phyloP scores from a whole-genome alignment of 495 filamentous ascomycete species.

The Physcia stellaris region DNA sequence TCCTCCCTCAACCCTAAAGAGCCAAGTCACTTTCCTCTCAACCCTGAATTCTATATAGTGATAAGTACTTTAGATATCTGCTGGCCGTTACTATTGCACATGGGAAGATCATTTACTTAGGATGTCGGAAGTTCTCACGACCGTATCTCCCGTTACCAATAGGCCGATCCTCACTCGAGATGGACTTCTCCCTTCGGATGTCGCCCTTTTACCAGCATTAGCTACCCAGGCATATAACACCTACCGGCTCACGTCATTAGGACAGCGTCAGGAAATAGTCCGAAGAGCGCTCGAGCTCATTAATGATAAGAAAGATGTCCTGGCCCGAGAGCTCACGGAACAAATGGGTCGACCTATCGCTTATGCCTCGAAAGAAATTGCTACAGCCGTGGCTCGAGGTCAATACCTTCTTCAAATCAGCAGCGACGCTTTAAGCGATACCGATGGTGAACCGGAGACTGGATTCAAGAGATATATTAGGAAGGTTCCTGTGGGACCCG shows the following conservation, averaged over 20 bases:
- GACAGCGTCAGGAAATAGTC: slow-evolving; percentile 61
- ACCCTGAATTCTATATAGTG: too few species aligned
- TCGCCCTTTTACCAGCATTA: slow-evolving; percentile 47
- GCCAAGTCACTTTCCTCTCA: too few species aligned
- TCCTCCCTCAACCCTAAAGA: too few species aligned
- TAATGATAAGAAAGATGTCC: slow-evolving; percentile 53
- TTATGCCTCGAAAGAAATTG: slow-evolving; percentile 67
- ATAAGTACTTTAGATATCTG: too few species aligned
- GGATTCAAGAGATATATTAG: slow-evolving; percentile 83
- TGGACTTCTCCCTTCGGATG: slow-evolving; percentile 50
- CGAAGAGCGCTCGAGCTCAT: slow-evolving; percentile 59
- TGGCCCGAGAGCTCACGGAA: slow-evolving; percentile 74
- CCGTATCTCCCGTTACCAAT: slow-evolving; percentile 79
- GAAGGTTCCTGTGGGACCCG: slow-evolving; percentile 72
- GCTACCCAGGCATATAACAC: slow-evolving; percentile 59
- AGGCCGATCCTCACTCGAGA: slow-evolving; percentile 60
- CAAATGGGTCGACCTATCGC: slow-evolving; percentile 91
- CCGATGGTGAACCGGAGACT: slow-evolving; percentile 63
- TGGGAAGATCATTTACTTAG: too few species aligned
- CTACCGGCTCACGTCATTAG: slow-evolving; percentile 49
- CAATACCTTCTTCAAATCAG: slow-evolving; percentile 74
- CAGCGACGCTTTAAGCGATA: slow-evolving; percentile 39
- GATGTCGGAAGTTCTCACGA: slow-evolving; percentile 73
- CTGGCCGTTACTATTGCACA: too few species aligned
- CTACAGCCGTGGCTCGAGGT: slow-evolving; percentile 66